Conservation (phyloP, 495 filamentous ascomycete genomes). For the Staphylotrichum tortipilum region DNA sequence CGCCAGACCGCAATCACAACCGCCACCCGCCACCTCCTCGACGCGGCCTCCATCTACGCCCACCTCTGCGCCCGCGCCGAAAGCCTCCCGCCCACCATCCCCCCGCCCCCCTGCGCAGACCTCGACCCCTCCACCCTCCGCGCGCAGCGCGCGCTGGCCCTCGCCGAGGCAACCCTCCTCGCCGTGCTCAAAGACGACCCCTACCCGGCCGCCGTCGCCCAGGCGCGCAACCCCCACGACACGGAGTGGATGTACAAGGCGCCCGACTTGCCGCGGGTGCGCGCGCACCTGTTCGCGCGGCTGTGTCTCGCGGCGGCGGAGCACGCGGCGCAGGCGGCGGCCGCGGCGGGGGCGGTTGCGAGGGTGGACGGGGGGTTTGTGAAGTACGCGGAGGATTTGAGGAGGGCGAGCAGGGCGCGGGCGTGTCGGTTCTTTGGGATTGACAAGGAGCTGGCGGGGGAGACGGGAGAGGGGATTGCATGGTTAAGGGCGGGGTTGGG, state of each 20-base stretch:
- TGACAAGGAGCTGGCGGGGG: slow-evolving; percentile 72
- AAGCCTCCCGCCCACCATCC: slow-evolving; percentile 13
- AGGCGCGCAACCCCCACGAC: slow-evolving; percentile 67
- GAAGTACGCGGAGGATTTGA: slow-evolving; percentile 64
- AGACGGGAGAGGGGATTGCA: slow-evolving; percentile 72
- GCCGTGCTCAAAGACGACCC: slow-evolving; percentile 90
- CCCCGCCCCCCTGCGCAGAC: slow-evolving; percentile 43
- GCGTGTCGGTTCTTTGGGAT: slow-evolving; percentile 86
- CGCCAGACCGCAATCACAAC: slow-evolving; percentile 60
- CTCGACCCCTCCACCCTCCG: slow-evolving; percentile 56
- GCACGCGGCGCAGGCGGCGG: slow-evolving; percentile 54
- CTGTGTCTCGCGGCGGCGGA: slow-evolving; percentile 73
- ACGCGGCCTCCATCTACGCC: slow-evolving; percentile 67
- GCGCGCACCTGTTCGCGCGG: slow-evolving; percentile 76
- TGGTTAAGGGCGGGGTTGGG: slow-evolving; percentile 69
- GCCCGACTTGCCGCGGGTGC: slow-evolving; percentile 77
- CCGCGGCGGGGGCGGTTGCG: slow-evolving; percentile 13
- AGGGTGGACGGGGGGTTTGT: slow-evolving; percentile 56
- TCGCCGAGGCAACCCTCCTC: slow-evolving; percentile 82
- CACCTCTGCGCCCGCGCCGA: slow-evolving; percentile 50
- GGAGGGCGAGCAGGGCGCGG: slow-evolving; percentile 64
- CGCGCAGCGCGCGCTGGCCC: slow-evolving; percentile 62
- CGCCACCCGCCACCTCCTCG: slow-evolving; percentile 69
- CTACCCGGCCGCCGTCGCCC: slow-evolving; percentile 69
- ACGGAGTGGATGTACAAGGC: slow-evolving; percentile 89